Evolutionary conservation across 2,329 filamentous ascomycete genomes (phyloP), one percentile per base, ranked within the genome.

Genomic region (Canariomyces notabilis): DNA sequence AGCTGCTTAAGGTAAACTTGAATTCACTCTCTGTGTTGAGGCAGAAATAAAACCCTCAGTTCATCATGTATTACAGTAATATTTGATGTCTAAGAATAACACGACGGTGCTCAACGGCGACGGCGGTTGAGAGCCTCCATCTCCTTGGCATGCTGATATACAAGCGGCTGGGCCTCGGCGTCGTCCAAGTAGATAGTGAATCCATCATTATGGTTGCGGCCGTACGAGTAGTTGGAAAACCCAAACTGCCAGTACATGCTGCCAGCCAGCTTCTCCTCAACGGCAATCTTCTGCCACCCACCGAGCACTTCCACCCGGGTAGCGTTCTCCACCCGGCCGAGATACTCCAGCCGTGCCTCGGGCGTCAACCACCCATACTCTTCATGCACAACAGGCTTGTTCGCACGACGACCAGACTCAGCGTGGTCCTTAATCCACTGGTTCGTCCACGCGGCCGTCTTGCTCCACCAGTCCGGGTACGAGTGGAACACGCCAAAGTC

Each of bases 221-320:
- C 75, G 32, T 75, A 77, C 3, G 73, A 76, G 54, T 70, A 78
- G 0, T 64, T 65, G 4, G 65, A 68, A 52, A 63, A 77, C 0
- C 76, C 76, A 52, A 66, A 78, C 51, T 79, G 76, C 76, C 76
- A 79, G 61, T 70, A 79, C 67, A 77, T 66, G 50, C 77, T 74
- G 2, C 57, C 57, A 0, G 71, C 62, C 58, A 79, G 64, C 52
- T 71, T 68, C 55, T 74, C 67, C 45, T 70, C 61, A 6, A 74
- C 52, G 12, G 62, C 66, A 5, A 74, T 74, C 19, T 64, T 62
- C 59, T 79, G 76, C 75, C 75, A 79, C 23, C 64, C 61, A 9
- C 68, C 65, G 2, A 77, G 49, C 1, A 73, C 74, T 41, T 72
- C 66, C 0, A 67, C 42, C 0, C 76, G 58, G 0, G 72, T 72